Evolutionary conservation across 1,284 basidiomycete species (phyloP).

Genomic region (Ustilago xerochloae): DNA sequence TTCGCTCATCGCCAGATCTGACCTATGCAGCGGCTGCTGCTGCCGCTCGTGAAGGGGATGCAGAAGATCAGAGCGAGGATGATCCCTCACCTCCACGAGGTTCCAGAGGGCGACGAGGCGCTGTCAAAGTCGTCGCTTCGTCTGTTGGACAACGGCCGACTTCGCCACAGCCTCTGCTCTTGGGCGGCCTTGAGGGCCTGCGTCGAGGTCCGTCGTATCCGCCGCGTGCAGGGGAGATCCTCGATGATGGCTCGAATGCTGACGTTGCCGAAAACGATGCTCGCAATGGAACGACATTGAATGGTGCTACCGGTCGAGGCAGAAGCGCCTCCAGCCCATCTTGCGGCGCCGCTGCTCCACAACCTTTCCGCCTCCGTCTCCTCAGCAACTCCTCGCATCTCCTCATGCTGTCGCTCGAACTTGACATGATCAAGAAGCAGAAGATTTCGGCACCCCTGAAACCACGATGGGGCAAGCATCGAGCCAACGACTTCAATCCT

Average conservation of each 20-base stretch:
- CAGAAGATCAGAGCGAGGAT: slow-evolving; percentile 1
- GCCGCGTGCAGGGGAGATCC: slow-evolving; percentile 35
- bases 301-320: slow-evolving; percentile 6
- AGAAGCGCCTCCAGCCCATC: slow-evolving; percentile 10
- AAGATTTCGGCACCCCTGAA: slow-evolving; percentile 66
- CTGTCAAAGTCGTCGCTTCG: slow-evolving; percentile 49
- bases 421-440: slow-evolving; percentile 66
- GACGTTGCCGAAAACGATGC: slow-evolving; percentile 8
- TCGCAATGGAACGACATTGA: too few species aligned
- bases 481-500: slow-evolving; percentile 57
- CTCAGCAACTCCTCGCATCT: slow-evolving; percentile 64
- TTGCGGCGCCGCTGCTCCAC: slow-evolving; percentile 7
- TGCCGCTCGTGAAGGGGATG: slow-evolving; percentile 1
- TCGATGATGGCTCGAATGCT: slow-evolving; percentile 17
- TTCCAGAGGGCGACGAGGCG: slow-evolving; percentile 47
- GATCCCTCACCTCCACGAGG: slow-evolving; percentile 33
- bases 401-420: slow-evolving; percentile 64
- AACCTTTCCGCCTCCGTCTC: slow-evolving; percentile 49
- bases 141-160: slow-evolving; percentile 29
- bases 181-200: slow-evolving; percentile 20
- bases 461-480: slow-evolving; percentile 62
- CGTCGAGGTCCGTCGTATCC: slow-evolving; percentile 45
- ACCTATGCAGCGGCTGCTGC: slow-evolving; percentile 40
- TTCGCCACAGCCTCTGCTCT: slow-evolving; percentile 15
- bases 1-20: slow-evolving; percentile 51